A percentile compares a stretch with the other conserved stretches of the same genome.
phyloP scores from a whole-genome alignment of 805 yeast species.

The Starmerella sirachaensis region DNA sequence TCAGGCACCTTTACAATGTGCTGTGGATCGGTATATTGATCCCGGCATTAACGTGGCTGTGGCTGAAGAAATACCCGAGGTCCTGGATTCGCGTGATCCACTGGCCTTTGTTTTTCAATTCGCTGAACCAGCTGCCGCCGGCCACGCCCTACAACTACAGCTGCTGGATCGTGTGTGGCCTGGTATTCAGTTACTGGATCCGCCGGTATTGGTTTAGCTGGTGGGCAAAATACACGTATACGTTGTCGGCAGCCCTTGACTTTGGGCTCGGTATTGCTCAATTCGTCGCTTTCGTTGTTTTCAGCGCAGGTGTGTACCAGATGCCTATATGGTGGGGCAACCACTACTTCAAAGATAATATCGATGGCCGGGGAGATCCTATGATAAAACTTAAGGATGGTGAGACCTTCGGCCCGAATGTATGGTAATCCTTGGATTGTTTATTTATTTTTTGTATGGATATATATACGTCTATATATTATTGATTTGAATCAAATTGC shows the following conservation, averaged over 20 bases:
- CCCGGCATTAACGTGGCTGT: constrained; percentile 33
- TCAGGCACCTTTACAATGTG: constrained; percentile 45
- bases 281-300: constrained; percentile 43
- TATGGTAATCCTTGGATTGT: constrained; percentile 30
- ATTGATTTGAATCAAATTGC: too few species aligned
- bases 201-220: constrained; percentile 46
- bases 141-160: constrained; percentile 60
- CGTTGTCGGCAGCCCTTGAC: constrained; percentile 52
- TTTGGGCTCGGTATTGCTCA: constrained; percentile 57
- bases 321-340: constrained; percentile 60
- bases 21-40: constrained; percentile 45
- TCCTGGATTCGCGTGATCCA: constrained; percentile 39
- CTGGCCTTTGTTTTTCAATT: constrained; percentile 56
- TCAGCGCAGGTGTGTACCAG: constrained; percentile 33
- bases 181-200: constrained; percentile 44
- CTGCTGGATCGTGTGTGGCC: constrained; percentile 44
- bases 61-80: constrained; percentile 32
- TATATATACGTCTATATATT: background rate
- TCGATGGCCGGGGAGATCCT: constrained; percentile 28
- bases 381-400: constrained; percentile 30
- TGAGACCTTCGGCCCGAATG: constrained; percentile 37
- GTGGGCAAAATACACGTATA: constrained; percentile 70
- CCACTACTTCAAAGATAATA: constrained; percentile 32
- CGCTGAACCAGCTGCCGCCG: constrained; percentile 58
- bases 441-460: background rate